Conservation (phyloP, 2,329 filamentous ascomycete species). For the Diplodia seriata region DNA sequence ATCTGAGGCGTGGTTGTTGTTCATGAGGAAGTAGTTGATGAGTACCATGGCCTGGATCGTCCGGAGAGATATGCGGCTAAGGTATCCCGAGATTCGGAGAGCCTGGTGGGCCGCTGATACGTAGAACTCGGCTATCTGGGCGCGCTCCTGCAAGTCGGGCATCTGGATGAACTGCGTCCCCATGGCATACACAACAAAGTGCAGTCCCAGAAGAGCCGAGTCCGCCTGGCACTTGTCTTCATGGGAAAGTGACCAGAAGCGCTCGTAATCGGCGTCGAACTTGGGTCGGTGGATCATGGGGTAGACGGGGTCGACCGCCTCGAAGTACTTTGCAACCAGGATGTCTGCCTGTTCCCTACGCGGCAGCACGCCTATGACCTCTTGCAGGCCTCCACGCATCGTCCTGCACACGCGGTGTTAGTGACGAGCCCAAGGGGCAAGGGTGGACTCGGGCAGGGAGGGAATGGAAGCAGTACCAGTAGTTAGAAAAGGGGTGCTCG, state of each 20-base stretch:
- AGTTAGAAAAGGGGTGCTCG: constrained; percentile 81
- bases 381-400: constrained; percentile 74
- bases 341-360: constrained; percentile 79
- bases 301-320: constrained; percentile 77
- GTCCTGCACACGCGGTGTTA: constrained; percentile 51
- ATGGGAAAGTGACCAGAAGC: constrained; percentile 71
- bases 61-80: constrained; percentile 74
- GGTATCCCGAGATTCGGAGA: constrained; percentile 75
- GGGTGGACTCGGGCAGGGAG: no score
- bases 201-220: constrained; percentile 72
- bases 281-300: constrained; percentile 78
- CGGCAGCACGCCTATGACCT: constrained; percentile 77
- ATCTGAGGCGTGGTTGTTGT: constrained; percentile 83
- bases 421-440: not conserved
- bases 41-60: constrained; percentile 82
- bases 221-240: constrained; percentile 68
- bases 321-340: constrained; percentile 62
- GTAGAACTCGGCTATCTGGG: constrained; percentile 81
- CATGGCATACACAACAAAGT: constrained; percentile 78
- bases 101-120: constrained; percentile 81
- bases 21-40: constrained; percentile 84
- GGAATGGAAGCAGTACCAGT: constrained; percentile 63
- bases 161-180: constrained; percentile 77
- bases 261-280: constrained; percentile 79
- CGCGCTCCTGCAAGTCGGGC: constrained; percentile 65